Conservation (phyloP, 371 early-diverging fungal species). For the Nematocida ausubeli region DNA sequence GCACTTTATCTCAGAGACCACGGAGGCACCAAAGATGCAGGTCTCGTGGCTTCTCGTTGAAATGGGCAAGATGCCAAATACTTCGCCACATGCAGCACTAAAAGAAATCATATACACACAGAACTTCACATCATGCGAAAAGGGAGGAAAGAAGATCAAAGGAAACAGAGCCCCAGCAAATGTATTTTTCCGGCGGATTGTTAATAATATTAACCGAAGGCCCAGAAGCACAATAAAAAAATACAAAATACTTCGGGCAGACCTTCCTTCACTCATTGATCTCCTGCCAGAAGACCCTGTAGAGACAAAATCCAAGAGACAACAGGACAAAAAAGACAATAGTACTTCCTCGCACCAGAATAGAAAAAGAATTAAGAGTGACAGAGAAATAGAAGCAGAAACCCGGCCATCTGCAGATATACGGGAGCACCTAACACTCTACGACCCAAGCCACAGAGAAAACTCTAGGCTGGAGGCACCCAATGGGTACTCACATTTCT, state of each 20-base stretch:
- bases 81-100: not conserved
- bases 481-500: not conserved
- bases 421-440: not conserved
- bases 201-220: not conserved
- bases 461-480: not conserved
- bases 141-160: not conserved
- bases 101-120: not conserved
- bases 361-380: slow-evolving; percentile 8
- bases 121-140: not conserved
- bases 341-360: not conserved
- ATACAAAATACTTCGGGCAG: slow-evolving; percentile 16
- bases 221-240: not conserved
- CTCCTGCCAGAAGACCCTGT: slow-evolving; percentile 28
- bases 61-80: not conserved
- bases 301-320: not conserved
- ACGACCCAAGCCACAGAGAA: not conserved
- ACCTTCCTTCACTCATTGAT: slow-evolving; percentile 36
- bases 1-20: slow-evolving; percentile 5
- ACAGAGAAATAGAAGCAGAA: slow-evolving; percentile 42
- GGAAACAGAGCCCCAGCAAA: not conserved
- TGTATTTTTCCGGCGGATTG: slow-evolving; percentile 26
- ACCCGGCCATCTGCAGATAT: not conserved
- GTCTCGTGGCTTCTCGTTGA: not conserved
- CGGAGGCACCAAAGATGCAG: not conserved
- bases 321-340: no score